Percentiles rank a stretch among this genome's conserved stretches.
Conservation (phyloP, 352 stramenopile genomes). For the Aphanomyces cochlioides region DNA sequence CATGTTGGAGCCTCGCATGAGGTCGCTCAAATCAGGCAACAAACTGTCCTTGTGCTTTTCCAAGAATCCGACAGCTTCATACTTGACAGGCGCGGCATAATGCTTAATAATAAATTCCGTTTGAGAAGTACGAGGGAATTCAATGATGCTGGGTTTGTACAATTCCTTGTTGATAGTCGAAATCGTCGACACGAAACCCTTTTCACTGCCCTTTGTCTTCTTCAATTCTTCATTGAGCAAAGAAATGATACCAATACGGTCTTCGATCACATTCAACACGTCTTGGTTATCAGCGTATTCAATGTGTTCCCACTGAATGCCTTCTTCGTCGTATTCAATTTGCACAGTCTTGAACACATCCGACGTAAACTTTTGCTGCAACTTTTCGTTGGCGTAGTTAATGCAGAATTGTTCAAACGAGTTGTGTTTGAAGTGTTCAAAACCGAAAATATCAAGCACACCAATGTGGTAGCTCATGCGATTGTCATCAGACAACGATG, state of each 20-base stretch:
- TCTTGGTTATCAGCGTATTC: conserved; percentile 88
- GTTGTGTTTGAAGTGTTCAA: conserved; percentile 97
- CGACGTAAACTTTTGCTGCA: conserved; percentile 87
- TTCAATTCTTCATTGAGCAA: conserved; percentile 88
- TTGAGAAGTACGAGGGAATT: conserved; percentile 77
- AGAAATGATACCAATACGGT: conserved; percentile 82
- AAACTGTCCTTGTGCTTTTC: conserved; percentile 96
- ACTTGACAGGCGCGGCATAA: conserved; percentile 93
- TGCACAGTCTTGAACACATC: conserved; percentile 89
- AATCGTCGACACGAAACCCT: conserved; percentile 83
- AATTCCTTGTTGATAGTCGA: conserved; percentile 80
- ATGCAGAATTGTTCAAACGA: conserved; percentile 85
- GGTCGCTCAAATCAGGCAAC: conserved; percentile 90
- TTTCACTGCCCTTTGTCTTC: conserved; percentile 69
- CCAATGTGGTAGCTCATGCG: conserved; percentile 87
- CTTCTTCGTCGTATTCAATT: conserved; percentile 83
- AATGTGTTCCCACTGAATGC: conserved; percentile 93
- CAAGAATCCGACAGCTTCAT: conserved; percentile 91
- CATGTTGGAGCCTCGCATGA: conserved; percentile 75
- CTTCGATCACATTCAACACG: conserved; percentile 85
- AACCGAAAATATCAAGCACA: conserved; percentile 99
- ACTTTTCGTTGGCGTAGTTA: conserved; percentile 81
- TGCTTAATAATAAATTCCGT: conserved; percentile 93
- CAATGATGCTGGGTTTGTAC: conserved; percentile 71
- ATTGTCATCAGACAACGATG: conserved; percentile 71